Base-by-base conservation (phyloP, 2,329 filamentous ascomycete species). In the Diaporthe ilicicola region DNA sequence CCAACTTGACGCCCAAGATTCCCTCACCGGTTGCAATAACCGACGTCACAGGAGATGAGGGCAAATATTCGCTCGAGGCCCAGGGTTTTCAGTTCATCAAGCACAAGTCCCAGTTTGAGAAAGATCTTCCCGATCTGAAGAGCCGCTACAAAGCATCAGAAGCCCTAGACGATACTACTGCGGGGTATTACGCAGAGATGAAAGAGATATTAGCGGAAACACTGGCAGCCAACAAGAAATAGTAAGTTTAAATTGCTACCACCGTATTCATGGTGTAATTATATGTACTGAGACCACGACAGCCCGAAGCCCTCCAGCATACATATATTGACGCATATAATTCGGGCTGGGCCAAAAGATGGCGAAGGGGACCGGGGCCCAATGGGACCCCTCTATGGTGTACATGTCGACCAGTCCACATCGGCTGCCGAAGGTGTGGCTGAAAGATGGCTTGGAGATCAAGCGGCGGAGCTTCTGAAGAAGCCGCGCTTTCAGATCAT, bases 291-390 rank as follows among this genome's bases (percentile, higher is more conserved):
- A 42, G 15, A 44, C 44, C 19, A 34, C 12, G 17, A 24, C 19
- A 62, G 55, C 27, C 67, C 67, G 8, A 44, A 69, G 29, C 67
- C 54, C n/a, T 69, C 67, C 37, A 62, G 67, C 34, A 54, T 69
- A 15, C 55, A 69, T 44, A 69, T 69, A 37, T 39, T 69, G 48
- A 69, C 67, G 9, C 67, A 69, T 24, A 62, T 69, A 55, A 62
- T 62, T 27, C 59, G 59, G 9, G 67, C 54, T 19, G 67, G 67
- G 17, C 67, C 55, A 48, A 48, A 62, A 48, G 59, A 62, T n/a
- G 59, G 59, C n/a, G 59, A 69, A 32, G 53, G 32, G 1, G 48
- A 42, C 24, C 22, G 67, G 15, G 55, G 67, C 4, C 42, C 67
- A 24, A 19, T 27, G 29, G 67, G 67, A 3, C 67, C 67, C 0